Percentiles rank a stretch among this genome's conserved stretches.
Evolutionary conservation across 495 filamentous ascomycete genomes (phyloP).

Genomic region (Chaetomium cochliodes): DNA sequence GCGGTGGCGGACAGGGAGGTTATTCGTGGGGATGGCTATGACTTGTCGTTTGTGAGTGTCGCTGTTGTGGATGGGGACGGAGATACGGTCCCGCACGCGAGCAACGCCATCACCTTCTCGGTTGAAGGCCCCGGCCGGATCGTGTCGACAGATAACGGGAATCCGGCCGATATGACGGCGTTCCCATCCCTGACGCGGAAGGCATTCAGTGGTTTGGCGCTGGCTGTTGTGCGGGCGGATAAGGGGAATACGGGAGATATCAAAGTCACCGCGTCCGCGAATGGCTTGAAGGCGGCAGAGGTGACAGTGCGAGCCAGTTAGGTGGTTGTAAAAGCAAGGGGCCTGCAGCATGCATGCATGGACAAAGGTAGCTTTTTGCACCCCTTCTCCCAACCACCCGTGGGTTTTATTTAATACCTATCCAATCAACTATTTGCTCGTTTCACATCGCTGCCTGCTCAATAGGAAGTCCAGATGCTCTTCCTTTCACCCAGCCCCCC

Average conservation of each 20-base stretch:
- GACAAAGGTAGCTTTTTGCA: too few relatives aligned
- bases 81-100: slow-evolving; percentile 29
- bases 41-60: slow-evolving; percentile 46
- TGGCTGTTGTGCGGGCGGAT: slow-evolving; percentile 42
- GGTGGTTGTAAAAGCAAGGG: background rate
- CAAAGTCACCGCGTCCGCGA: background rate
- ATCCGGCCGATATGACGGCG: slow-evolving; percentile 44
- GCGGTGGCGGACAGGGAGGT: slow-evolving; percentile 38
- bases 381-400: too few relatives aligned
- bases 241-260: slow-evolving; percentile 7
- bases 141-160: slow-evolving; percentile 49
- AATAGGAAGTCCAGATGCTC: too few relatives aligned
- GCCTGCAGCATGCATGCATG: background rate
- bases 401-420: too few relatives aligned
- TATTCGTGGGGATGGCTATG: slow-evolving; percentile 43
- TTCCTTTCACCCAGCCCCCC: too few relatives aligned
- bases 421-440: too few relatives aligned
- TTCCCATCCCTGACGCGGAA: slow-evolving; percentile 45
- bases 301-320: background rate
- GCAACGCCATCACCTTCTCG: slow-evolving; percentile 44
- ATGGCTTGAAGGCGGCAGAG: background rate
- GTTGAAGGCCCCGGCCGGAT: slow-evolving; percentile 44
- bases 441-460: too few relatives aligned
- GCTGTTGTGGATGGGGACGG: slow-evolving; percentile 41
- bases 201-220: slow-evolving; percentile 46